A percentile compares a stretch with the other conserved stretches of the same genome.
phyloP scores from a whole-genome alignment of 225 moss, liverwort and hornwort genomes.

The Bryoerythrophyllum caledonicum region DNA sequence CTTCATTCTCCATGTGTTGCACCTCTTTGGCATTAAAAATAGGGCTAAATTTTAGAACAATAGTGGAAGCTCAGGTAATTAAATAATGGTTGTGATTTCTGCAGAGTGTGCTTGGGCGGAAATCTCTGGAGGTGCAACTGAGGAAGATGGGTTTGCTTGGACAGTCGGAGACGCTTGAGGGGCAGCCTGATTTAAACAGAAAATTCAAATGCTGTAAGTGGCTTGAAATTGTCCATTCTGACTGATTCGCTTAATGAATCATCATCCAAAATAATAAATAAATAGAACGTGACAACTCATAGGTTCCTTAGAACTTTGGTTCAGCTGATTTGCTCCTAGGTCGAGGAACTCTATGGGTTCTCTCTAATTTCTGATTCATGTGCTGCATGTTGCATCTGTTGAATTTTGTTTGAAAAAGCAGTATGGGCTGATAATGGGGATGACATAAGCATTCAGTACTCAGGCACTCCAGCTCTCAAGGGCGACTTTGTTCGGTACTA shows the following conservation, averaged over 20 bases:
- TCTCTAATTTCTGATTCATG: background rate
- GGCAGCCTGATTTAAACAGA: conserved; percentile 48
- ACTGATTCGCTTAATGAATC: background rate
- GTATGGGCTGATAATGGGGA: conserved; percentile 92
- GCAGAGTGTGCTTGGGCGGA: conserved; percentile 73
- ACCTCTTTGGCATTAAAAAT: background rate
- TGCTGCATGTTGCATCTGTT: conserved; percentile 12
- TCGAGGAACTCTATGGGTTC: background rate
- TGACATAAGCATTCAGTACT: conserved; percentile 87
- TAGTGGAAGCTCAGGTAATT: background rate
- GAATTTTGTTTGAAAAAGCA: conserved; percentile 15
- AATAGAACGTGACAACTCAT: background rate
- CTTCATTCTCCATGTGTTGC: background rate
- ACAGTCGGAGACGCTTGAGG: conserved; percentile 40
- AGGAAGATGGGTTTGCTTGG: conserved; percentile 61
- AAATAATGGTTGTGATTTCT: conserved; percentile 8
- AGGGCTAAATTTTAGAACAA: background rate
- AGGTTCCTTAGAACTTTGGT: background rate
- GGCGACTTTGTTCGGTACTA: conserved; percentile 77
- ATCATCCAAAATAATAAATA: background rate
- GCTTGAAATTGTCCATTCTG: background rate
- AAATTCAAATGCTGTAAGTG: conserved; percentile 69
- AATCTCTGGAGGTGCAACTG: conserved; percentile 63
- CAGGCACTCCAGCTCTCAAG: conserved; percentile 78
- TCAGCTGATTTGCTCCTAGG: background rate